Evolutionary conservation across 306 rosid genomes (phyloP).

Genomic region (Quercus gilva): DNA sequence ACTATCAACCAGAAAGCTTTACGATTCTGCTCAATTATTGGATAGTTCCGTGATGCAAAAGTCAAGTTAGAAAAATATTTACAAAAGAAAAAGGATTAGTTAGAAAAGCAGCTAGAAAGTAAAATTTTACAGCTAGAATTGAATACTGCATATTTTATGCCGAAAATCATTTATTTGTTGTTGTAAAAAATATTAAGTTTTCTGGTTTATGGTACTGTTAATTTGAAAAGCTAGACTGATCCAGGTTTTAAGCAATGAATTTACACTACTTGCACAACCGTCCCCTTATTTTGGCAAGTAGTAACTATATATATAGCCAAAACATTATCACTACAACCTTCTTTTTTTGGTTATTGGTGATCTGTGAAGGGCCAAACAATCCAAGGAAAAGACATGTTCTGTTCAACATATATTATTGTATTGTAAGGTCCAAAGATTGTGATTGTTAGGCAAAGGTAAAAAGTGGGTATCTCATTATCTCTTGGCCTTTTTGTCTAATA

Average conservation of each 20-base stretch:
- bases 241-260: background rate
- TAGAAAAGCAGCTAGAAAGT: too few relatives aligned
- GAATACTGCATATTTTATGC: background rate
- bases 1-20: too few relatives aligned
- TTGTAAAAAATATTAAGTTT: background rate
- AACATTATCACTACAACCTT: background rate
- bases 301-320: background rate
- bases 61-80: too few relatives aligned
- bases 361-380: background rate
- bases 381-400: conserved; percentile 9
- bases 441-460: conserved; percentile 18
- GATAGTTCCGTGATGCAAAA: too few relatives aligned
- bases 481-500: conserved; percentile 31
- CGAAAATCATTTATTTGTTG: background rate
- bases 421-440: conserved; percentile 1
- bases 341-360: background rate
- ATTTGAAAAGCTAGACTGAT: background rate
- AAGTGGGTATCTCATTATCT: conserved; percentile 35
- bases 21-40: too few relatives aligned
- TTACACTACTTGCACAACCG: background rate
- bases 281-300: conserved; percentile 7
- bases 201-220: background rate
- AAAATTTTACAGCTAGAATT: background rate
- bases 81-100: too few relatives aligned
- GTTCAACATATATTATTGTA: conserved; percentile 10